These are phyloP conservation scores for Linderniella brevidens DNA, from an alignment of 257 asterid species.

Conservation along the genomic window DNA sequence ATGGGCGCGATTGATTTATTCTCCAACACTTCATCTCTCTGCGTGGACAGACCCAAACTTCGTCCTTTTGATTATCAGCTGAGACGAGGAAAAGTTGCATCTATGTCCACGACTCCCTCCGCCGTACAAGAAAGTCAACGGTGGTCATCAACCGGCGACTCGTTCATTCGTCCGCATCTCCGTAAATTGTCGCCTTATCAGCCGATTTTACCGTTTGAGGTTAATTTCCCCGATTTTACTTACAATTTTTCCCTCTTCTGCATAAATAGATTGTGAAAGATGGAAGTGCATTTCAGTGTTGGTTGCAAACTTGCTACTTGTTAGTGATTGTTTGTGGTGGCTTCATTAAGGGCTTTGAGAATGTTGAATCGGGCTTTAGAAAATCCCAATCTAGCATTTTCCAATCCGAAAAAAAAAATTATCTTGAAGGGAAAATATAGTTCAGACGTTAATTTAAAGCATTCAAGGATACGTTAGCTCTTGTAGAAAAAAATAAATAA, in stretches of 20 bases:
- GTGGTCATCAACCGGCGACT: constrained; percentile 31
- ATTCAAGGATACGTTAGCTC: too few relatives aligned
- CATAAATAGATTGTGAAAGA: not conserved
- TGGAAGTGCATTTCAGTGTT: too few relatives aligned
- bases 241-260: not conserved
- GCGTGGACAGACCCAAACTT: constrained; percentile 24
- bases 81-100: constrained; percentile 17
- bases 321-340: too few relatives aligned
- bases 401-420: too few relatives aligned
- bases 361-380: too few relatives aligned
- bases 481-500: too few relatives aligned
- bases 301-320: too few relatives aligned
- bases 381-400: too few relatives aligned
- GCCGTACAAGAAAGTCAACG: constrained; percentile 17
- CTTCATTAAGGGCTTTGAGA: too few relatives aligned
- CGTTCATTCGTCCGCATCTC: constrained; percentile 78
- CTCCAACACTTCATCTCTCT: constrained; percentile 33
- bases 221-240: constrained; percentile 8
- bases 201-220: constrained; percentile 95
- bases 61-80: constrained; percentile 11
- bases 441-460: too few relatives aligned
- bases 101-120: constrained; percentile 26
- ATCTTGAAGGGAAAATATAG: too few relatives aligned
- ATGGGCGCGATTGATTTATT: constrained; percentile 64
- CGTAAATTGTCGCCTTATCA: constrained; percentile 69